Conservation (phyloP, 129 eudicot genomes). For the Gnaphalium uliginosum region DNA sequence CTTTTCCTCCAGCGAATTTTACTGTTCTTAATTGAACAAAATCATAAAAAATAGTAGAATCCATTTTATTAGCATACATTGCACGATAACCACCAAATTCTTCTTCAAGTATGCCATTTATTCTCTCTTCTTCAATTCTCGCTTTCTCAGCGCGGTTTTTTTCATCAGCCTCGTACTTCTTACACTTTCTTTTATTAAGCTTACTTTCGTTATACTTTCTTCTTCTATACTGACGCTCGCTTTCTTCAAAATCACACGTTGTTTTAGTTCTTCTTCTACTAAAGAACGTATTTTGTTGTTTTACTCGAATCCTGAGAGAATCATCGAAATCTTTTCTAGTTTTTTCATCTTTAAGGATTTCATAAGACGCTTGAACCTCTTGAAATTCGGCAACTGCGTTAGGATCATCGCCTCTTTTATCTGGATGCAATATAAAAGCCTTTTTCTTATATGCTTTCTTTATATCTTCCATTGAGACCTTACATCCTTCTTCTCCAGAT, state of each 20-base stretch:
- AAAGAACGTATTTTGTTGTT: not conserved
- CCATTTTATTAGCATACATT: not conserved
- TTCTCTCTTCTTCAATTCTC: not conserved
- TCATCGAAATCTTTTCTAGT: not conserved
- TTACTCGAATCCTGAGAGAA: not conserved
- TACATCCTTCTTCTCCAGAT: not conserved
- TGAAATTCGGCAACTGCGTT: constrained; percentile 4
- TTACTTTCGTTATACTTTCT: not conserved
- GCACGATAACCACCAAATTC: not conserved
- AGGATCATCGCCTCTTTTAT: not conserved
- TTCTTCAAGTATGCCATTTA: not conserved
- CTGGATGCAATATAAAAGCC: constrained; percentile 2
- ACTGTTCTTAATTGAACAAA: not conserved
- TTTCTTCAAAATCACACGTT: not conserved
- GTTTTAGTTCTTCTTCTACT: not conserved
- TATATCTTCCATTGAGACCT: not conserved
- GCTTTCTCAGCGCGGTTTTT: not conserved
- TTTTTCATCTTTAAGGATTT: not conserved
- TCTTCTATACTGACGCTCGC: not conserved
- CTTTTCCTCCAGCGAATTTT: not conserved
- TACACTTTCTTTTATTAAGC: not conserved
- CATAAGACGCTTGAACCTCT: not conserved
- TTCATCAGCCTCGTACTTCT: not conserved
- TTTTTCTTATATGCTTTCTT: not conserved
- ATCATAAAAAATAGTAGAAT: not conserved